These are phyloP conservation scores for Cicer arietinum DNA, from an alignment of 306 rosid genomes.

Conservation along the genomic window DNA sequence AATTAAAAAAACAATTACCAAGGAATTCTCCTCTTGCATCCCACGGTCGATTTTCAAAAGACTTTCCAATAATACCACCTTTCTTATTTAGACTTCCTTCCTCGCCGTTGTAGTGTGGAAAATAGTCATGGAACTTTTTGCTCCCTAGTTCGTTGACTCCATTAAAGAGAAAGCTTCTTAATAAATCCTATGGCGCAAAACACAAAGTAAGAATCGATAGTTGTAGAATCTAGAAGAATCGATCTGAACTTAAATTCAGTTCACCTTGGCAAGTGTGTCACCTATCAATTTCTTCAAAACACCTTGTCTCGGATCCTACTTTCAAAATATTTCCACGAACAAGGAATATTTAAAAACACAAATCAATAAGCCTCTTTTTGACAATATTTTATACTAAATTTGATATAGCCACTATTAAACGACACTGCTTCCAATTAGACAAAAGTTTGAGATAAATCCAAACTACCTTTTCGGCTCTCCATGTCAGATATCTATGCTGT, in stretches of 20 bases:
- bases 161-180: constrained; percentile 77
- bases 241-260: too few relatives aligned
- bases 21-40: too few relatives aligned
- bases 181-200: constrained; percentile 61
- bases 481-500: constrained; percentile 82
- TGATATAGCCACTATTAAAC: too few relatives aligned
- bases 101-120: constrained; percentile 61
- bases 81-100: constrained; percentile 61
- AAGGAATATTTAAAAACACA: neutral
- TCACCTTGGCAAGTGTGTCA: constrained; percentile 73
- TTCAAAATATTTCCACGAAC: constrained; percentile 44
- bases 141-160: constrained; percentile 85
- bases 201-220: constrained; percentile 36
- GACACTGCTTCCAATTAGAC: neutral
- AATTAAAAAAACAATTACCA: too few relatives aligned
- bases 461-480: constrained; percentile 88
- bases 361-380: too few relatives aligned
- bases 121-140: constrained; percentile 75
- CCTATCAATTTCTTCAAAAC: constrained; percentile 73
- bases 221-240: too few relatives aligned
- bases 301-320: constrained; percentile 85
- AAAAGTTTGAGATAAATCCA: constrained; percentile 7
- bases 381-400: too few relatives aligned
- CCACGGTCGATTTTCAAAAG: too few relatives aligned
- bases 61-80: constrained; percentile 63